Evolutionary conservation across 345 rosid species (phyloP), one percentile per base, ranked within the genome.

Genomic region (Odontarrhena argentea): DNA sequence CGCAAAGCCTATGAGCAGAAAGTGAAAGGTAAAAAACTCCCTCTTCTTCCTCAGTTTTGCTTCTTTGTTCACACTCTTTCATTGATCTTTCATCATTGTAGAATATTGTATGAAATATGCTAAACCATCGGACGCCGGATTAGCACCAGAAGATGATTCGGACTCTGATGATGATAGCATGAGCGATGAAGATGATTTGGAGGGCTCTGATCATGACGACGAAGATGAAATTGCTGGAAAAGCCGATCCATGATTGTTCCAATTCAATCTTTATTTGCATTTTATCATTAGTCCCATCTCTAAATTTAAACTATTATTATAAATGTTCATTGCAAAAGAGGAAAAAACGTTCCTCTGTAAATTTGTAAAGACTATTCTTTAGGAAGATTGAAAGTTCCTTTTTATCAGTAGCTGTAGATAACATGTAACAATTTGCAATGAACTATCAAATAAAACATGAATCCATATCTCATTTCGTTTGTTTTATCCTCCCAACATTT

Each of bases 91-190:
- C 34, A 7, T 7, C 12, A 12, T 24, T 62, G 69, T 55, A 88
- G 91, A 86, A 52, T 80, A 74, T 68, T 79, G 89, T 47, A 77
- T 76, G 75, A 79, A 68, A 74, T 86, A 86, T 79, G 96, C 91
- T 37, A 81, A 79, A 71, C 84, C 82, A n/a, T 81, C 79, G 22
- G 86, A 79, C 40, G 43, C 65, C 9, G 82, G 75, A 37, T 81
- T 68, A 6, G 73, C 72, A 11, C 56, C 71, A 9, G 86, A 81
- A 54, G 89, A 75, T 9, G 45, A 70, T 7, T 78, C 72, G 1
- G 36, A 32, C 36, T 32, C 36, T 6, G 82, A 83, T 9, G 87
- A 83, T 7, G 88, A 83, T 37, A 86, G 82, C 45, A 56, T 58
- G 62, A 83, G 88, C 40, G 92, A 79, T 40, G 82, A 70, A 1